Conservation (phyloP, 2,329 filamentous ascomycete genomes). For the Tolypocladium tropicale region DNA sequence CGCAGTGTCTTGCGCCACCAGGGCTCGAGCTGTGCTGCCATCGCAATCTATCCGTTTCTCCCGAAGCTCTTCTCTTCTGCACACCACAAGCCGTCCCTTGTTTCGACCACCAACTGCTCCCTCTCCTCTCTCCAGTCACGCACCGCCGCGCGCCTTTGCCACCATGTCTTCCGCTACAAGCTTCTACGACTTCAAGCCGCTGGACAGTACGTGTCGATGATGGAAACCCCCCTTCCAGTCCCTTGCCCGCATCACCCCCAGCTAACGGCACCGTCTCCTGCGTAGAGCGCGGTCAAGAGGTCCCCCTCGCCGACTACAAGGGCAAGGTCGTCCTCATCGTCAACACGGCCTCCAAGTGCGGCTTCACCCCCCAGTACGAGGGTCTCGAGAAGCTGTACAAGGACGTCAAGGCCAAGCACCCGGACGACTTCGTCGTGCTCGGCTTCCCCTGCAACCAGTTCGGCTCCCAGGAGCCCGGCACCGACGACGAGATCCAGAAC, state of each 20-base stretch:
- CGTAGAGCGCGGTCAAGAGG: slow-evolving; percentile 51
- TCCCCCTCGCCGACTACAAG: slow-evolving; percentile 60
- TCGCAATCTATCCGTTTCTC: slow-evolving; percentile 1
- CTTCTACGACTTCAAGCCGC: slow-evolving; percentile 79
- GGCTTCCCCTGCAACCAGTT: slow-evolving; percentile 99
- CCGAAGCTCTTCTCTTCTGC: background rate
- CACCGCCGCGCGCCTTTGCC: slow-evolving; percentile 4
- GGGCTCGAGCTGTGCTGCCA: background rate
- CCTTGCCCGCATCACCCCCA: too few relatives aligned
- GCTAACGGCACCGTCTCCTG: slow-evolving; percentile 6
- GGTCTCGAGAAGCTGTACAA: slow-evolving; percentile 90
- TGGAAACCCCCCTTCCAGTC: too few relatives aligned
- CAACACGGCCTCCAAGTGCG: slow-evolving; percentile 98
- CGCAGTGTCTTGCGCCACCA: background rate
- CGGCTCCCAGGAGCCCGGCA: slow-evolving; percentile 77
- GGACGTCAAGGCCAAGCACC: slow-evolving; percentile 55
- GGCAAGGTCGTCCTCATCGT: slow-evolving; percentile 93
- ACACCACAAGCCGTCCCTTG: background rate
- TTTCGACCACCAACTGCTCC: background rate
- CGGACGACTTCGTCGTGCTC: slow-evolving; percentile 72
- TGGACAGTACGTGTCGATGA: slow-evolving; percentile 64
- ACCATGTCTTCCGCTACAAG: slow-evolving; percentile 29
- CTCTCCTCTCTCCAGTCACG: background rate
- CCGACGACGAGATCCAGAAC: slow-evolving; percentile 67
- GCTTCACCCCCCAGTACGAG: slow-evolving; percentile 92